Base-by-base conservation (phyloP, 1,284 basidiomycete genomes). In the Bjerkandera adusta region DNA sequence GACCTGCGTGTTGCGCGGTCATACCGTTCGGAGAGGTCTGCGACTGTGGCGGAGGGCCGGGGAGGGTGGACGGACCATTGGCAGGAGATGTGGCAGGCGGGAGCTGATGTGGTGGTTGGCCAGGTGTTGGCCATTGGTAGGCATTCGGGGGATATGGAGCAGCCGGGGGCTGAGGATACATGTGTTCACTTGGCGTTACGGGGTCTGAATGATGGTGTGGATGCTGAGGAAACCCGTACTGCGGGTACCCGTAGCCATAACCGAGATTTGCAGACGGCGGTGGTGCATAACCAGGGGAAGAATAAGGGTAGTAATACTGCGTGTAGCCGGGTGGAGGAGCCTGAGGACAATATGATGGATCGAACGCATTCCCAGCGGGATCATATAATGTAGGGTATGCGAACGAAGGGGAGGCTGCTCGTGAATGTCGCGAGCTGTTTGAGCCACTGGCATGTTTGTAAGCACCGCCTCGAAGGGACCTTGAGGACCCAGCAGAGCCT, bases 341-440 rank as follows among this genome's bases (percentile, higher is more conserved):
- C 34, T 61, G 61, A 35, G 69, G 58, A 26, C 65, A 66, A 24
- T 74, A 76, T 18, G 70, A 59, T 27, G 69, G 68, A 42, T 85
- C 83, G 49, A 80, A 83, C 26, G 66, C 54, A 45, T 67, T 54
- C 4, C 73, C 68, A 16, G 74, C 67, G 11, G 79, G 79, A 44
- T 89, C 86, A 55, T 88, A 87, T 18, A 88, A 63, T 0, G 79
- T 75, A 13, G 85, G 73, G 60, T 81, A 89, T 45, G 76, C 78
- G 64, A 88, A 83, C 13, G 85, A 79, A 2, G 86, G 85, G 4
- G 86, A 89, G 8, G 85, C 72, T 1, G 85, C 81, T 54, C 85
- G 71, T 20, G 85, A 88, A 55, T 76, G 78, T 43, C 82, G 79
- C 20, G 83, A 80, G 59, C 80, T 81, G 34, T 68, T 71, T 22